Percentiles rank a stretch among this genome's conserved stretches.
These are phyloP conservation scores for Papilionanthe hybrid DNA, from an alignment of 116 monocot genomes.

Conservation along the genomic window DNA sequence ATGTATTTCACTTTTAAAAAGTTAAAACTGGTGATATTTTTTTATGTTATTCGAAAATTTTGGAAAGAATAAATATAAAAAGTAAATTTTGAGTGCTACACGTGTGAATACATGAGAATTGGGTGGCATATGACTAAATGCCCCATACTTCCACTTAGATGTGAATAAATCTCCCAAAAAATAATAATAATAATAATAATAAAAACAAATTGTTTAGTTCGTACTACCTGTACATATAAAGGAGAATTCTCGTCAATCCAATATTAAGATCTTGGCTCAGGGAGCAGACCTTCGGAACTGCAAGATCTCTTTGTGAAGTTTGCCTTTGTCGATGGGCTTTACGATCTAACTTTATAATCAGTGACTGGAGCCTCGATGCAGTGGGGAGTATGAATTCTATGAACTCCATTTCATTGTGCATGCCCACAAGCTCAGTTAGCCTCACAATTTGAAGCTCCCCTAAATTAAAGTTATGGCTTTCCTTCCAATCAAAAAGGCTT, in stretches of 20 bases:
- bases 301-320: constrained; percentile 10
- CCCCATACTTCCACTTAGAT: no score
- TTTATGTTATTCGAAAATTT: no score
- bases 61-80: no score
- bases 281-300: constrained; percentile 10
- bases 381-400: constrained; percentile 1
- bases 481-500: constrained; percentile 4
- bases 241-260: constrained; percentile 6
- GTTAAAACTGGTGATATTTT: no score
- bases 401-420: constrained; percentile 3
- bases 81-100: no score
- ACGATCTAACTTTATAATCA: background rate
- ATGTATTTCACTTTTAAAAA: no score
- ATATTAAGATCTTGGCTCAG: constrained; percentile 2
- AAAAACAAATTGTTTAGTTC: no score
- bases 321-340: background rate
- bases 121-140: no score
- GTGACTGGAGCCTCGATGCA: background rate
- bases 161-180: no score
- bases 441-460: background rate
- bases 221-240: no score
- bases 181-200: no score
- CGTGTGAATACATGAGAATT: no score
- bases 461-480: background rate
- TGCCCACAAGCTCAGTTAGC: constrained; percentile 10